Conservation (phyloP, 805 yeast species). For the Lachancea lanzarotensis region DNA sequence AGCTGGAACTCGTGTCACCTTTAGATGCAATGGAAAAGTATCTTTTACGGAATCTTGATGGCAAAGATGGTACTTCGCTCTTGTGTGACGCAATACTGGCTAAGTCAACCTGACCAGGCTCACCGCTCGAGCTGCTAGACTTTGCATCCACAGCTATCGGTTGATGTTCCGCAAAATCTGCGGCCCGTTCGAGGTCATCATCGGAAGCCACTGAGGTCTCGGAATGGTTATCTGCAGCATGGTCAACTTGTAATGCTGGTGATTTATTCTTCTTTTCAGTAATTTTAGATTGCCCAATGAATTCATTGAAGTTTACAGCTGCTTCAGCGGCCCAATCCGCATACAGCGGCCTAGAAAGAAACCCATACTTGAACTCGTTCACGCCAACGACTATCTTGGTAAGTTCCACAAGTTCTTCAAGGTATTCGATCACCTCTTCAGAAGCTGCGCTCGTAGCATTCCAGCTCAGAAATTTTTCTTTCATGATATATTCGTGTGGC, state of each 20-base stretch:
- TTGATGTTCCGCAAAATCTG: constrained; percentile 5
- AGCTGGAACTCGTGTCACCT: constrained; percentile 15
- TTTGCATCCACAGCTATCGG: constrained; percentile 12
- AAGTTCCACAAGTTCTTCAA: constrained; percentile 40
- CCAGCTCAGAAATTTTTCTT: constrained; percentile 43
- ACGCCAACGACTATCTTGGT: constrained; percentile 42
- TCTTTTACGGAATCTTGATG: constrained; percentile 31
- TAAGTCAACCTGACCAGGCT: constrained; percentile 12
- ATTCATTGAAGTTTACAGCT: constrained; percentile 33
- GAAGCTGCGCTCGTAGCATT: constrained; percentile 44
- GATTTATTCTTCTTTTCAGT: constrained; percentile 3
- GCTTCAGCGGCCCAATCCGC: constrained; percentile 40
- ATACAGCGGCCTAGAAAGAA: constrained; percentile 41
- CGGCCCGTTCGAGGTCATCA: constrained; percentile 4
- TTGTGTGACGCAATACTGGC: constrained; percentile 29
- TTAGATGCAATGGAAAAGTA: constrained; percentile 35
- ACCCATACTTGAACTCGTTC: constrained; percentile 45
- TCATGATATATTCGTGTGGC: constrained; percentile 28
- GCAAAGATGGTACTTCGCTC: constrained; percentile 14
- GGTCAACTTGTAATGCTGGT: not conserved
- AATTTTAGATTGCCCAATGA: constrained; percentile 11
- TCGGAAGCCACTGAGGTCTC: constrained; percentile 11
- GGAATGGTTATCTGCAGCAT: constrained; percentile 4
- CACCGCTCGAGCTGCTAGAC: constrained; percentile 8
- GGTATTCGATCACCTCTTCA: constrained; percentile 44